These are phyloP conservation scores for Aureobasidium sp. DNA, from an alignment of 2,329 filamentous ascomycete species.

Conservation along the genomic window DNA sequence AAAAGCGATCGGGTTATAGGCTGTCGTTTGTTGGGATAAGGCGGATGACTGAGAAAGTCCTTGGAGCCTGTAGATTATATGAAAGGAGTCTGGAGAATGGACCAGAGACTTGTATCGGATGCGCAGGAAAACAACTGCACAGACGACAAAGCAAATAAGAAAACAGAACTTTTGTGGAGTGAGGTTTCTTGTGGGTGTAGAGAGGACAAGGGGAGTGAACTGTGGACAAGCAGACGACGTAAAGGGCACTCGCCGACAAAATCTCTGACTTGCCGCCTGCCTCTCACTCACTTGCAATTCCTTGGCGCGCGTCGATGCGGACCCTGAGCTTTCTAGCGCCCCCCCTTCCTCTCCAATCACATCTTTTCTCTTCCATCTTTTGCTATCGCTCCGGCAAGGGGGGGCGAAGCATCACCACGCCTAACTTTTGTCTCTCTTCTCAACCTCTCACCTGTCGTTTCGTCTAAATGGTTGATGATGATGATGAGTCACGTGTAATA, in stretches of 20 bases:
- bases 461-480: not conserved
- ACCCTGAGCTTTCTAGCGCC: constrained; percentile 11
- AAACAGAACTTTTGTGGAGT: constrained; percentile 20
- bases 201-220: too few species aligned
- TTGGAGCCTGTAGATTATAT: constrained; percentile 5
- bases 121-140: constrained; percentile 19
- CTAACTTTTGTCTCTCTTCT: not conserved
- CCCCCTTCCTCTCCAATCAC: not conserved
- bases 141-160: constrained; percentile 21
- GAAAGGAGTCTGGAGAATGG: constrained; percentile 10
- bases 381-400: constrained; percentile 5
- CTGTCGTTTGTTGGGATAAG: constrained; percentile 15
- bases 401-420: not conserved
- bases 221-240: constrained; percentile 1
- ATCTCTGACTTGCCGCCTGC: not conserved
- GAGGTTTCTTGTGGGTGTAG: constrained; percentile 9
- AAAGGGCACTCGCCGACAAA: not conserved
- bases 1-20: not conserved
- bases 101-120: constrained; percentile 17
- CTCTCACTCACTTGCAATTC: not conserved
- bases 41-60: constrained; percentile 10
- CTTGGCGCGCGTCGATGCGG: constrained; percentile 6
- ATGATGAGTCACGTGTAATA: too few species aligned
- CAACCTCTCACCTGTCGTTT: not conserved
- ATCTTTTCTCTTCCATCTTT: constrained; percentile 1